These are phyloP conservation scores for Boletales sp. DNA, from an alignment of 768 basidiomycete species.

Conservation along the genomic window DNA sequence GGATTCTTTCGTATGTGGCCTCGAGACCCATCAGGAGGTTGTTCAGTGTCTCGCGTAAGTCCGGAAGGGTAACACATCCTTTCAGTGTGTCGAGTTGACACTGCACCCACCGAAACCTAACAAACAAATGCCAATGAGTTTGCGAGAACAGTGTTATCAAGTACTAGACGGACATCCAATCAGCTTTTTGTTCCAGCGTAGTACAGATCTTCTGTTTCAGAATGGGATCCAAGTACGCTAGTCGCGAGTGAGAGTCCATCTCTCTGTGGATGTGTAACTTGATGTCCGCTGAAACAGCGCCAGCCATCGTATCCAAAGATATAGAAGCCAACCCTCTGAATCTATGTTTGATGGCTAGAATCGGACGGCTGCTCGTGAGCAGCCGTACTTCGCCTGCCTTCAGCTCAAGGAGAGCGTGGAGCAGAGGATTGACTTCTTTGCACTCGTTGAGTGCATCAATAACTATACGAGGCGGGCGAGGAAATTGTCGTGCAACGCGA, in stretches of 20 bases:
- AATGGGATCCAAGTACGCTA: not conserved
- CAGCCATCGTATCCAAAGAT: not conserved
- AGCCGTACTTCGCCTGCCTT: not conserved
- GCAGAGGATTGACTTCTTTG: not conserved
- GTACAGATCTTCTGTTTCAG: slow-evolving; percentile 4
- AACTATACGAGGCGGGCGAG: slow-evolving; percentile 2
- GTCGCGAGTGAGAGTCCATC: not conserved
- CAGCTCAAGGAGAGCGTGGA: slow-evolving; percentile 1
- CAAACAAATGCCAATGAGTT: not conserved
- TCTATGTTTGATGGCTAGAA: slow-evolving; percentile 3
- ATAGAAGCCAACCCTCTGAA: slow-evolving; percentile 2
- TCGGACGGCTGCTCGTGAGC: slow-evolving; percentile 11
- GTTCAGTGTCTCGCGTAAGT: not conserved
- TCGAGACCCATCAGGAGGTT: not conserved
- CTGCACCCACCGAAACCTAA: slow-evolving; percentile 3
- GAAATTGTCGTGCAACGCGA: not conserved
- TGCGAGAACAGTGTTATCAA: not conserved
- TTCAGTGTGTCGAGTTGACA: not conserved
- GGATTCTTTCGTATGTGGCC: slow-evolving; percentile 3
- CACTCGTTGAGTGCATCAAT: slow-evolving; percentile 21
- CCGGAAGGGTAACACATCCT: not conserved
- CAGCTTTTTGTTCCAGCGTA: not conserved
- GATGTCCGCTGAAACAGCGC: slow-evolving; percentile 5
- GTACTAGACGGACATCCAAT: not conserved
- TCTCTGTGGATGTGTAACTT: slow-evolving; percentile 2